Evolutionary conservation across 768 basidiomycete species (phyloP), one percentile per base, ranked within the genome.

Genomic region (Pleurotus tuoliensis): DNA sequence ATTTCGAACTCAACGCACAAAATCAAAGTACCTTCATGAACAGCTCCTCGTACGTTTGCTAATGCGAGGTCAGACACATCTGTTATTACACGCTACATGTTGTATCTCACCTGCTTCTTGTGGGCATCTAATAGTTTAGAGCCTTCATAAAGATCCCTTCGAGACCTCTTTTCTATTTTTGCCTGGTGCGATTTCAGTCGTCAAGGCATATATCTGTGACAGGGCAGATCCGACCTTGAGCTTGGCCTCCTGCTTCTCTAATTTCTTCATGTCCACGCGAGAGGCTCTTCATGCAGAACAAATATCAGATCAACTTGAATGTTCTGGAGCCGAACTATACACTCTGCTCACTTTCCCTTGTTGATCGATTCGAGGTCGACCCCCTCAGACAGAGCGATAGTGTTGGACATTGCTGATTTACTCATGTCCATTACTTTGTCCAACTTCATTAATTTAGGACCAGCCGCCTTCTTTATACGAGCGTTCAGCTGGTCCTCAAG

Each of bases 21-120:
- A 27, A 55, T 45, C 48, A 34, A 55, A 30, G 51, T 52, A 87
- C 94, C 81, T 97, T 93, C 91, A 99, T 92, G 75, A 94, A 99
- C 85, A 99, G 88, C 67, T 99, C 97, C 67, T 98, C 96, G 73
- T 98, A 98, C 16, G 88, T 84, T 90, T 98, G 94, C 87, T 98
- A 63, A 38, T 61, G 44, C 27, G 4, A 49, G 16, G 27, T 57
- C 15, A 46, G 16, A 39, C 15, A 16, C 24, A 13, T 12, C 24
- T 39, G 24, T 37, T 46, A 44, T 30, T 55, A 38, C 34, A n/a
- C 18, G 24, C 18, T 46, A 48, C 13, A 34, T 22, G 25, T 40
- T 11, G 3, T 16, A 40, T 62, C 75, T 55, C 60, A 87, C 90
- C 78, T 94, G 93, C 74, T 94, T 94, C 70, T 87, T 84, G 71